Evolutionary conservation across 2,329 filamentous ascomycete genomes (phyloP), one percentile per base, ranked within the genome.

Genomic region (Hymenotorrendiella dingleyae): DNA sequence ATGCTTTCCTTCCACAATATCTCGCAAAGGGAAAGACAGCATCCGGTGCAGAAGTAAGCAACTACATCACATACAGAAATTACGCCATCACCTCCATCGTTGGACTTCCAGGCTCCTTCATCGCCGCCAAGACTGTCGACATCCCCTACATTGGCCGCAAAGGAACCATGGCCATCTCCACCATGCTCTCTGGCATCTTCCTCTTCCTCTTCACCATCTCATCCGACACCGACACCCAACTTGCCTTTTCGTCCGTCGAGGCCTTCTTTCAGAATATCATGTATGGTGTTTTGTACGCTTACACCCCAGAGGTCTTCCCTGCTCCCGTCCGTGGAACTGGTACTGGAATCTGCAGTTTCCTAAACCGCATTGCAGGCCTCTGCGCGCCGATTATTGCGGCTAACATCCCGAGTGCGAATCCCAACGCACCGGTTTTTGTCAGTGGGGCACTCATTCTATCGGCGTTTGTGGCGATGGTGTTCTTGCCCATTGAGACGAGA

Each of bases 1-100:
- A 93, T 63, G 84, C 85, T 40, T 94, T 94, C 65, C 72, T 94
- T n/a, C 88, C 88, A 0, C 85, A 93, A 54, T 93, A 93, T 58
- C 77, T 94, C 46, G 76, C 80, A 19, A 74, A 79, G 43, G 73
- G 77, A 20, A 68, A 67, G 9, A 57, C 54, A 6, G 42, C 59
- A 8, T 40, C 49, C 12, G 54, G 59, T 14, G 52, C 55, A 24
- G 54, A 49, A 23, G 55, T 73, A 42, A 68, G 70, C 3, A 59
- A 62, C 46, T 46, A 58, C 33, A 66, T 67, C 17, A 76, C 78
- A 0, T 94, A 93, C 67, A 81, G 84, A 47, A 87, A 88, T 70
- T 91, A 89, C 62, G 82, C 82, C 61, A 89, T 94, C 61, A 87
- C 84, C 12, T 84, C 83, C 29, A 68, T 87, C 27, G 76, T 82